Percentiles rank a stretch among this genome's conserved stretches.
phyloP scores from a whole-genome alignment of 2,329 filamentous ascomycete species.

The Thermothelomyces thermophilus region DNA sequence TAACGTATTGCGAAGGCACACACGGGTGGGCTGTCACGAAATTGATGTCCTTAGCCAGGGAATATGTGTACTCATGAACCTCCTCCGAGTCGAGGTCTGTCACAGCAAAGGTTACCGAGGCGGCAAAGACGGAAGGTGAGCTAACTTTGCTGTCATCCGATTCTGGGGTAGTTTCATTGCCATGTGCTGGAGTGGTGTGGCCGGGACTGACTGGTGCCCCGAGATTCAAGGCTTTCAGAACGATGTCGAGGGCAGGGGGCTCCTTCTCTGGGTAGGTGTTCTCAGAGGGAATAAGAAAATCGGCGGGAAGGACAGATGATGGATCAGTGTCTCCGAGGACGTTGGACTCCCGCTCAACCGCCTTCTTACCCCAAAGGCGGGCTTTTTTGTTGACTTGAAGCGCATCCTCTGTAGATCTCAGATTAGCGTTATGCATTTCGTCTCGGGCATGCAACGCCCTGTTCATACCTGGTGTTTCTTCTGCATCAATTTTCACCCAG shows the following conservation, averaged over 20 bases:
- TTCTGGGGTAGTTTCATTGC: slow-evolving; percentile 34
- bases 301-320: slow-evolving; percentile 49
- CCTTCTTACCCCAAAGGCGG: slow-evolving; percentile 54
- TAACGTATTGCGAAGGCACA: slow-evolving; percentile 49
- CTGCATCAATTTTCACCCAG: slow-evolving; percentile 53
- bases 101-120: slow-evolving; percentile 37
- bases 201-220: slow-evolving; percentile 38
- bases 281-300: slow-evolving; percentile 57
- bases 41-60: slow-evolving; percentile 51
- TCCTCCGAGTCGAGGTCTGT: slow-evolving; percentile 36
- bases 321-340: slow-evolving; percentile 53
- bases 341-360: slow-evolving; percentile 53
- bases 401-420: slow-evolving; percentile 39
- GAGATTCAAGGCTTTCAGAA: slow-evolving; percentile 46
- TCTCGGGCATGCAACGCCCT: background rate
- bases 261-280: slow-evolving; percentile 44
- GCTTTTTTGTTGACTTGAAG: slow-evolving; percentile 47
- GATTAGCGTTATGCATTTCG: slow-evolving; percentile 13
- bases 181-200: slow-evolving; percentile 39
- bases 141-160: slow-evolving; percentile 31
- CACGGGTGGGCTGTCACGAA: slow-evolving; percentile 64
- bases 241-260: slow-evolving; percentile 41
- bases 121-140: slow-evolving; percentile 32
- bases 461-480: slow-evolving; percentile 45
- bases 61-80: slow-evolving; percentile 35